Percentiles rank a stretch among this genome's conserved stretches.
phyloP scores from a whole-genome alignment of 306 rosid species.

The Fagus sylvatica region DNA sequence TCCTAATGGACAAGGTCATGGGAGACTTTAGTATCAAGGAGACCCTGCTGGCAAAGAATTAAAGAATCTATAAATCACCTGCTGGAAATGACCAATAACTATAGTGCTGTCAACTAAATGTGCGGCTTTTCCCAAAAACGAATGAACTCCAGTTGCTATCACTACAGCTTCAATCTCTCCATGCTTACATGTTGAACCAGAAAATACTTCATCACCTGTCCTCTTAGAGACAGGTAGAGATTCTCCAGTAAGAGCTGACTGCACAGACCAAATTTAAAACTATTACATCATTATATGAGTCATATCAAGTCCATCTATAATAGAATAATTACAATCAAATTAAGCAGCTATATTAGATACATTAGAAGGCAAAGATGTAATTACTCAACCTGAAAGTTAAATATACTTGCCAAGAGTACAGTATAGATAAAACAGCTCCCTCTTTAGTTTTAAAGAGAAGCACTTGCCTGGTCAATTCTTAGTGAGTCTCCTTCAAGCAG shows the following conservation, averaged over 20 bases:
- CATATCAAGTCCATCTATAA: slow-evolving; percentile 19
- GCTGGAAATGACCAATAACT: slow-evolving; percentile 80
- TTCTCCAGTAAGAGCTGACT: slow-evolving; percentile 94
- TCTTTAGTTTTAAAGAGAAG: slow-evolving; percentile 3
- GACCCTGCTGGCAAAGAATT: background rate
- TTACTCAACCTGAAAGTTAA: slow-evolving; percentile 2
- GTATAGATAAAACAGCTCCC: background rate
- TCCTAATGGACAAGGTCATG: background rate
- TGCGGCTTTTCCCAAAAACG: slow-evolving; percentile 88
- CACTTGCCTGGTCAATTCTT: slow-evolving; percentile 82
- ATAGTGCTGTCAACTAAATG: slow-evolving; percentile 71
- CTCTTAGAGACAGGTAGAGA: slow-evolving; percentile 78
- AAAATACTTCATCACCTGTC: slow-evolving; percentile 73
- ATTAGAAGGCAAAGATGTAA: background rate
- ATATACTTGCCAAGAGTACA: background rate
- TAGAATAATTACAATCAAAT: slow-evolving; percentile 12
- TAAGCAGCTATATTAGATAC: background rate
- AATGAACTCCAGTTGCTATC: slow-evolving; percentile 79
- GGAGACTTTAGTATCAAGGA: slow-evolving; percentile 4
- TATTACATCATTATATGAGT: slow-evolving; percentile 9
- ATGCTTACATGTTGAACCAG: slow-evolving; percentile 86
- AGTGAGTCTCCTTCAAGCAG: slow-evolving; percentile 84
- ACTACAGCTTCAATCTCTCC: slow-evolving; percentile 93
- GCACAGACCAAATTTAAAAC: slow-evolving; percentile 36
- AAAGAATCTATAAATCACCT: slow-evolving; percentile 40